Evolutionary conservation across 2,329 filamentous ascomycete genomes (phyloP).

Genomic region (Ophiostoma himal-ulmi): DNA sequence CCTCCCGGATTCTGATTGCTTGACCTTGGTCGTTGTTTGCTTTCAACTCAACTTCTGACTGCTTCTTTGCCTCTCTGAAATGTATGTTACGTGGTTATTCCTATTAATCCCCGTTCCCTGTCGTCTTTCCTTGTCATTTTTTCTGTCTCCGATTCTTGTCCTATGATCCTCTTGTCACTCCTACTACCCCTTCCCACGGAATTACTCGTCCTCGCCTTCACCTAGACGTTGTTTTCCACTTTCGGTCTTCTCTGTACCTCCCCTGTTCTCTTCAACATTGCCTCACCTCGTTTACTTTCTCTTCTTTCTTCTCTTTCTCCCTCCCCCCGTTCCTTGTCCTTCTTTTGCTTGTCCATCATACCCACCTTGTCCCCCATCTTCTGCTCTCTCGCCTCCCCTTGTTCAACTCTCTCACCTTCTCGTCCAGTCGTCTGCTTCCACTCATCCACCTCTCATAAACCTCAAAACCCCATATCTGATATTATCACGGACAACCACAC

Average conservation of each 20-base stretch:
- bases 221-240: not conserved
- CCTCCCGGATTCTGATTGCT: not conserved
- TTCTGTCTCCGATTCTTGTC: not conserved
- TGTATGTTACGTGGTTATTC: not conserved
- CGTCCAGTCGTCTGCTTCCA: not conserved
- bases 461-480: not conserved
- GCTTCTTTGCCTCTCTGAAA: not conserved
- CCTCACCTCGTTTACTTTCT: not conserved
- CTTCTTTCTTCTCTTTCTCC: not conserved
- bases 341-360: constrained; percentile 1
- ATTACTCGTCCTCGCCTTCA: not conserved
- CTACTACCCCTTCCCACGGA: not conserved
- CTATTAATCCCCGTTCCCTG: not conserved
- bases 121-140: not conserved
- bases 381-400: constrained; percentile 12
- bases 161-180: not conserved
- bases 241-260: not conserved
- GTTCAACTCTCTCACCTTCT: not conserved
- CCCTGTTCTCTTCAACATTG: not conserved
- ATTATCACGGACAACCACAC: not conserved
- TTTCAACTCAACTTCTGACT: not conserved
- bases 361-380: constrained; percentile 4
- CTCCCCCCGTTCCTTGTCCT: not conserved
- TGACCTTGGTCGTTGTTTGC: not conserved
- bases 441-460: not conserved